phyloP scores from a whole-genome alignment of 495 filamentous ascomycete species.

The Xylaria sp. region DNA sequence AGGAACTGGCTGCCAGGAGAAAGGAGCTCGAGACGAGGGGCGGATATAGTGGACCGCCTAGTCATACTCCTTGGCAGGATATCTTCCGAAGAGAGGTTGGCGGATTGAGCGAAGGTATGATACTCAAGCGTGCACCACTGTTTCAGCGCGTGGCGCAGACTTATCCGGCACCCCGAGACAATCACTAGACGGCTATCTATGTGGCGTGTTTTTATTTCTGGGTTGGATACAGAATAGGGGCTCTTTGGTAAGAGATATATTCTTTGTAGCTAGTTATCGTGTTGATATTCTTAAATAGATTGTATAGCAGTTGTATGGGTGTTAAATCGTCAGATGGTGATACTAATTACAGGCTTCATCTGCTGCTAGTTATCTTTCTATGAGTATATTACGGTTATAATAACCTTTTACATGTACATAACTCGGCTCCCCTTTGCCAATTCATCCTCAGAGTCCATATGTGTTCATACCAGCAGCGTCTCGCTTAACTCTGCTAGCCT shows the following conservation, averaged over 20 bases:
- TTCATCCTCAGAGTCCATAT: not conserved
- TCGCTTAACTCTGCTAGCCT: not conserved
- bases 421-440: too few relatives aligned
- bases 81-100: constrained; percentile 41
- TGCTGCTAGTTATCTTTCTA: not conserved
- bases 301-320: not conserved
- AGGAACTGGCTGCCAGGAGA: constrained; percentile 20
- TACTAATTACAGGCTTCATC: not conserved
- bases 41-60: constrained; percentile 25
- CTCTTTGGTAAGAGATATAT: not conserved
- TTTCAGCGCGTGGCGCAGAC: constrained; percentile 60
- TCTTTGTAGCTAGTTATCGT: not conserved
- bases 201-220: not conserved
- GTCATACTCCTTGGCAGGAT: constrained; percentile 31
- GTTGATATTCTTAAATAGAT: not conserved
- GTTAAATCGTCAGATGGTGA: not conserved
- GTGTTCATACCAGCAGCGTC: not conserved
- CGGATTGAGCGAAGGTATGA: constrained; percentile 61
- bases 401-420: not conserved
- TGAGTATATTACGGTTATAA: not conserved
- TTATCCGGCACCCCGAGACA: constrained; percentile 53
- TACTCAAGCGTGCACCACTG: constrained; percentile 56
- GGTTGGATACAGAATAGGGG: not conserved
- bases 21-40: constrained; percentile 14
- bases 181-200: constrained; percentile 47